Base-by-base conservation (phyloP, 768 basidiomycete species). In the Kwoniella heveanensis region DNA sequence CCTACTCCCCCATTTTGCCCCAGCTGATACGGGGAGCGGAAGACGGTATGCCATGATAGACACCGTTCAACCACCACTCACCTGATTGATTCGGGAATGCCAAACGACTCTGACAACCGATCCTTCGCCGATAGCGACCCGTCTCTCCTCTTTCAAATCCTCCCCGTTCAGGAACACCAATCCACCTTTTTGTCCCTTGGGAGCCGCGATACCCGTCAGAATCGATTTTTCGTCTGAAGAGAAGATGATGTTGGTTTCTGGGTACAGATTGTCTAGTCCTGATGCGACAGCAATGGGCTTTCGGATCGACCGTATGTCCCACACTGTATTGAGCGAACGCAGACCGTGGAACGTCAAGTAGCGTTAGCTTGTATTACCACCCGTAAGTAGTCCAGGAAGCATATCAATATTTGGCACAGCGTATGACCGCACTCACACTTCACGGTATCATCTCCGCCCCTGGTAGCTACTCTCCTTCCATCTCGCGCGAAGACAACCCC, bases 61-160 rank as follows among this genome's bases (percentile, higher is more conserved):
- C n/a, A n/a, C n/a, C n/a, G n/a, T n/a, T n/a, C n/a, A n/a, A n/a
- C n/a, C n/a, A n/a, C n/a, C n/a, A 77, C 87, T 70, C 26, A 57
- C 91, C 85, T 96, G 92, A 83, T 99, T 99, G 83, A 99, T 98
- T 81, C 90, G 91, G 6, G 91, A 86, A 82, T 97, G 96, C 96
- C 96, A 99, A 26, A 85, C 81, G 1, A 97, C 90, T 74, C 88
- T 90, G 60, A 99, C 90, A 10, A 96, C 92, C 25, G 66, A 60
- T 19, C 80, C 79, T 46, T 77, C 73, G 5, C 78, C 80, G 44
- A 83, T 72, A 5, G 62, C 57, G 6, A 78, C 66, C 2, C 74
- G 61, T 2, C 74, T 32, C 55, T 77, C 66, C 52, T 88, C 84
- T 64, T 88, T 87, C 48, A 96, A 81, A 39, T 83, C 85, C 60